These are phyloP conservation scores for Pseudomonodictys pantanalensis DNA, from an alignment of 495 filamentous ascomycete species.

Conservation along the genomic window DNA sequence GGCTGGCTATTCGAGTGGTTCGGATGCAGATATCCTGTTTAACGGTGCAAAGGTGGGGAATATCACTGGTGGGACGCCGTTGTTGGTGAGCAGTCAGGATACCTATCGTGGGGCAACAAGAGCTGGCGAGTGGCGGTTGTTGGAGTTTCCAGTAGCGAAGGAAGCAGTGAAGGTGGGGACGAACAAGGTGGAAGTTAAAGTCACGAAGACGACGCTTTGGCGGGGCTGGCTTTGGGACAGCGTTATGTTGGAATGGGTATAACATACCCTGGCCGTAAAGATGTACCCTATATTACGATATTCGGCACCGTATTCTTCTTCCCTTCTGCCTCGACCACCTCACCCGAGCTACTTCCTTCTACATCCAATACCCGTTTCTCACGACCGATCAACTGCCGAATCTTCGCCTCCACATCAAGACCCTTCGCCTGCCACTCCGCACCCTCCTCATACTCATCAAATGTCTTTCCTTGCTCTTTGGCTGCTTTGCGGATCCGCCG, in stretches of 20 bases:
- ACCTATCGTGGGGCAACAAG: conserved; percentile 40
- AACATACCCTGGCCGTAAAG: too few relatives aligned
- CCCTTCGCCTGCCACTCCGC: conserved; percentile 15
- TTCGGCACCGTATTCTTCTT: conserved; percentile 3
- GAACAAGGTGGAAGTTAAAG: conserved; percentile 35
- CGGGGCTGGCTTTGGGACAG: conserved; percentile 39
- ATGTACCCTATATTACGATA: background rate
- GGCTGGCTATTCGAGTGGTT: conserved; percentile 36
- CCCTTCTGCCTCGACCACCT: background rate
- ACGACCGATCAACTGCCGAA: background rate
- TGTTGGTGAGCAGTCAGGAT: conserved; percentile 34
- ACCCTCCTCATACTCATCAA: conserved; percentile 55
- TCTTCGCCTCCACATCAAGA: background rate
- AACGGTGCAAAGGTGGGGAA: conserved; percentile 17
- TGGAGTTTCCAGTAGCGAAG: conserved; percentile 36
- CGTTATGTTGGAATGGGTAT: conserved; percentile 16
- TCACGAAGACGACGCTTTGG: conserved; percentile 31
- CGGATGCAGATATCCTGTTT: conserved; percentile 19
- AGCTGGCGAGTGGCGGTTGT: conserved; percentile 42
- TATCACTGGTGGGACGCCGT: conserved; percentile 33
- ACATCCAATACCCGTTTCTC: background rate
- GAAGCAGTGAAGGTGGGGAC: conserved; percentile 21
- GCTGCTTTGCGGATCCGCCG: conserved; percentile 56
- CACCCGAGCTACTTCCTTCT: background rate
- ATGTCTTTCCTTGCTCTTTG: conserved; percentile 53